These are phyloP conservation scores for Naganishia albida DNA, from an alignment of 1,284 basidiomycete species.

Conservation along the genomic window DNA sequence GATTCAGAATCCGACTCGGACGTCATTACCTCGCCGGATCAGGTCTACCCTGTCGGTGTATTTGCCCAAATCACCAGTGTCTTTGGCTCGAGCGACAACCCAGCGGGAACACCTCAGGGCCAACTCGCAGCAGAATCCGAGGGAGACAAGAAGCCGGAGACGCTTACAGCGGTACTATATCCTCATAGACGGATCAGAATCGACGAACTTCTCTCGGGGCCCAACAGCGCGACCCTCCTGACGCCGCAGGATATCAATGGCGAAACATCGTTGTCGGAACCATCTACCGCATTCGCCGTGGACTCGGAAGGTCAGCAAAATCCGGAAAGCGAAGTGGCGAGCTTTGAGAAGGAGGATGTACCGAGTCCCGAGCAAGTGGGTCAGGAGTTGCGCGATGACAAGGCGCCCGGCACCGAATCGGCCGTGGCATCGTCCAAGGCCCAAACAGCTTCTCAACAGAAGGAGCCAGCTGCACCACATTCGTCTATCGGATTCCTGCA, in stretches of 20 bases:
- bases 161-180: conserved; percentile 90
- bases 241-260: conserved; percentile 13
- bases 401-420: not conserved
- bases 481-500: conserved; percentile 75
- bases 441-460: not conserved
- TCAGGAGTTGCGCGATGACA: conserved; percentile 43
- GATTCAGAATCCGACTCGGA: conserved; percentile 92
- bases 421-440: conserved; percentile 59
- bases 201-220: conserved; percentile 65
- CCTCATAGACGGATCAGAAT: conserved; percentile 91
- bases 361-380: conserved; percentile 59
- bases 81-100: conserved; percentile 65
- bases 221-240: not conserved
- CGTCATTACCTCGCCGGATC: conserved; percentile 81
- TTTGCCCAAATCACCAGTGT: conserved; percentile 97
- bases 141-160: conserved; percentile 60
- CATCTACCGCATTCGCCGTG: conserved; percentile 32
- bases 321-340: conserved; percentile 59
- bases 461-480: conserved; percentile 18
- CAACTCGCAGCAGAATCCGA: conserved; percentile 55
- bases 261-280: conserved; percentile 9
- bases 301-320: conserved; percentile 39
- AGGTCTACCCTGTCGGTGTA: conserved; percentile 91
- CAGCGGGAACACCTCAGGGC: conserved; percentile 55
- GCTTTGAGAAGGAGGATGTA: conserved; percentile 56